Base-by-base conservation (phyloP, 2,329 filamentous ascomycete genomes). In the Fusarium heterosporum region DNA sequence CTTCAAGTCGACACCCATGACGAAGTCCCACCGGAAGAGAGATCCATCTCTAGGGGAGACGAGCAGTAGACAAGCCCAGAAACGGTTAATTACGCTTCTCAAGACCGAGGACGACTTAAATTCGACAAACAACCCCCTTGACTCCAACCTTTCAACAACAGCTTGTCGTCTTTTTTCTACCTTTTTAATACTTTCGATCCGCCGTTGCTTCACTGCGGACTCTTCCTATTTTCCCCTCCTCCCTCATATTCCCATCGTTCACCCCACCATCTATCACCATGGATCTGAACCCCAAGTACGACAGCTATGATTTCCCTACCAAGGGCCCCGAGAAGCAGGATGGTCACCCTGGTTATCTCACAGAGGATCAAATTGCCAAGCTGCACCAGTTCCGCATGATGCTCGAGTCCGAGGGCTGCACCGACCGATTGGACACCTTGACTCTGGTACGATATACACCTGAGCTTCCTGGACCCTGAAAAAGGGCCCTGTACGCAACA, bases 281-380 rank as follows among this genome's bases (percentile, higher is more conserved):
- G 81, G 82, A 87, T 78, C 77, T 93, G 56, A 69, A 97, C 80
- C 86, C 92, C 78, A 97, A 97, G 83, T 97, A 98, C 85, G 96
- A 98, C 83, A 80, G 96, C 84, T 98, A 96, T 81, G 94, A 97
- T 81, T 98, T 88, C 84, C 96, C 96, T 66, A 93, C 90, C 68
- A 90, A 87, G 66, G 88, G 93, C 45, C 87, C 91, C 55, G 87
- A 88, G 71, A 78, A 85, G 45, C 87, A 90, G 76, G 83, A 84
- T 73, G 96, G 96, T 69, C 93, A 97, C 79, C 90, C 95, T 65
- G 96, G 96, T 77, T 88, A 96, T 80, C 91, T 96, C 74, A 96
- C 90, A 55, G 84, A 88, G 58, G 87, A 92, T 79, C 93, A 98
- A 83, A 91, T 97, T 87, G 93, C 93, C 53, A 90, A 95, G 82